phyloP scores from a whole-genome alignment of 2,329 filamentous ascomycete species.

The Ophiostoma sp. region DNA sequence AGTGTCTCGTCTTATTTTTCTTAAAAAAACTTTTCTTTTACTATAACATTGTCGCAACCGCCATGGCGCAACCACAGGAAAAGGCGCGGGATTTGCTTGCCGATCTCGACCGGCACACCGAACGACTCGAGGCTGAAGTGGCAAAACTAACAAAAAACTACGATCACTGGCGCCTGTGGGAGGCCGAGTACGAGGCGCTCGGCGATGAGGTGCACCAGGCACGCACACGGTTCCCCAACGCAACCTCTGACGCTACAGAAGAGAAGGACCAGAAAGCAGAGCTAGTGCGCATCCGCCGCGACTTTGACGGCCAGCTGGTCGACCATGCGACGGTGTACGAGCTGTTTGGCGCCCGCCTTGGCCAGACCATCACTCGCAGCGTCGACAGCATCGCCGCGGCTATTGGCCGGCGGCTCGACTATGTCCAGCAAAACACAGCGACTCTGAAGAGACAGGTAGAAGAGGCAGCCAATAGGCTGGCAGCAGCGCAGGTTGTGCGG shows the following conservation, averaged over 20 bases:
- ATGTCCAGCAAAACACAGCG: slow-evolving; percentile 75
- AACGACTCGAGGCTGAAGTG: slow-evolving; percentile 70
- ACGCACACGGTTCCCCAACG: slow-evolving; percentile 36
- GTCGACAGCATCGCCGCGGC: slow-evolving; percentile 61
- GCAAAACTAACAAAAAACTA: slow-evolving; percentile 68
- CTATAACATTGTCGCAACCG: background rate
- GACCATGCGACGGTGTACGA: slow-evolving; percentile 52
- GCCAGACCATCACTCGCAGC: slow-evolving; percentile 40
- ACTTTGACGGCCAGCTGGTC: slow-evolving; percentile 59
- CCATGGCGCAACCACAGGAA: slow-evolving; percentile 3
- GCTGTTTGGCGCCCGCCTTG: slow-evolving; percentile 41
- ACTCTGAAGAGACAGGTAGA: slow-evolving; percentile 69
- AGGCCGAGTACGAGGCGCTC: slow-evolving; percentile 84
- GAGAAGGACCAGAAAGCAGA: slow-evolving; percentile 39
- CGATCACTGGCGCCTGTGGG: slow-evolving; percentile 84
- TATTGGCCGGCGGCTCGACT: slow-evolving; percentile 75
- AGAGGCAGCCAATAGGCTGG: slow-evolving; percentile 63
- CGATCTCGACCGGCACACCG: slow-evolving; percentile 68
- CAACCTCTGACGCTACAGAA: slow-evolving; percentile 22
- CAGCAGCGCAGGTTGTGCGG: slow-evolving; percentile 54
- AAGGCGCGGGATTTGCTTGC: slow-evolving; percentile 49
- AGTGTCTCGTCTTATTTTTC: background rate
- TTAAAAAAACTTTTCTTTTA: background rate
- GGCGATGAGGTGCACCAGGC: slow-evolving; percentile 64
- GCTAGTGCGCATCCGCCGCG: slow-evolving; percentile 52